These are phyloP conservation scores for Xylaria sp. DNA, from an alignment of 2,329 filamentous ascomycete species.

Conservation along the genomic window DNA sequence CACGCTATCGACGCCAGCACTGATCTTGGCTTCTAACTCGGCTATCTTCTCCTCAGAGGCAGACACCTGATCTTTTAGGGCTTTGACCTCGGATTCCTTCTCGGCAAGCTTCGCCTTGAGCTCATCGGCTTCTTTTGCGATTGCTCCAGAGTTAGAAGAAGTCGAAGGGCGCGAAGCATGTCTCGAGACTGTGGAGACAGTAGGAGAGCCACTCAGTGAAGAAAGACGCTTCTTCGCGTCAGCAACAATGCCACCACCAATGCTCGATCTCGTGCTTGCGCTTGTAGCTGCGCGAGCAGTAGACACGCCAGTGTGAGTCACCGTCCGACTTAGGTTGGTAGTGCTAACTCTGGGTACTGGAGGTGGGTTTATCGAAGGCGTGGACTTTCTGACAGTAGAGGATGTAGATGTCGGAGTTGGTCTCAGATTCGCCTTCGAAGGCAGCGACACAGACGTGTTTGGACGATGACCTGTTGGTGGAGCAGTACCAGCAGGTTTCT, in stretches of 20 bases:
- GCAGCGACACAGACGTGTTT: constrained; percentile 42
- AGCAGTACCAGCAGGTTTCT: constrained; percentile 33
- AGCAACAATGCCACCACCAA: constrained; percentile 35
- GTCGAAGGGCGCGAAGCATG: constrained; percentile 41
- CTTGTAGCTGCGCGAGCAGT: constrained; percentile 24
- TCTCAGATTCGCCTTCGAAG: constrained; percentile 32
- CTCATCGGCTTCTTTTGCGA: constrained; percentile 53
- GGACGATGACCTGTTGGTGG: constrained; percentile 41
- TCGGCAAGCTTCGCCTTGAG: constrained; percentile 55
- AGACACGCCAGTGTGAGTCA: constrained; percentile 34
- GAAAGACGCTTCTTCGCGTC: constrained; percentile 56
- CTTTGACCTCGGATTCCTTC: constrained; percentile 53
- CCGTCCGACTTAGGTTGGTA: constrained; percentile 33
- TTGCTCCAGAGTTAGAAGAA: constrained; percentile 35
- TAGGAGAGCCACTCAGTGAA: constrained; percentile 38
- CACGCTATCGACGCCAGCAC: constrained; percentile 36
- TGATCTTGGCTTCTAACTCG: constrained; percentile 48
- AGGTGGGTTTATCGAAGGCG: constrained; percentile 22
- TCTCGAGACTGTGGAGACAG: constrained; percentile 35
- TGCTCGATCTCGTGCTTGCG: constrained; percentile 32
- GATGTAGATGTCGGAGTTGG: constrained; percentile 32
- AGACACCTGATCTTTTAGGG: constrained; percentile 52
- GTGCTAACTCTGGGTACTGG: constrained; percentile 30
- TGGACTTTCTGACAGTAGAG: constrained; percentile 31
- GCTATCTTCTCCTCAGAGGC: constrained; percentile 51